A percentile compares a stretch with the other conserved stretches of the same genome.
Conservation (phyloP, 1,139 yeast genomes). For the Saccharomycopsis hybrid region DNA sequence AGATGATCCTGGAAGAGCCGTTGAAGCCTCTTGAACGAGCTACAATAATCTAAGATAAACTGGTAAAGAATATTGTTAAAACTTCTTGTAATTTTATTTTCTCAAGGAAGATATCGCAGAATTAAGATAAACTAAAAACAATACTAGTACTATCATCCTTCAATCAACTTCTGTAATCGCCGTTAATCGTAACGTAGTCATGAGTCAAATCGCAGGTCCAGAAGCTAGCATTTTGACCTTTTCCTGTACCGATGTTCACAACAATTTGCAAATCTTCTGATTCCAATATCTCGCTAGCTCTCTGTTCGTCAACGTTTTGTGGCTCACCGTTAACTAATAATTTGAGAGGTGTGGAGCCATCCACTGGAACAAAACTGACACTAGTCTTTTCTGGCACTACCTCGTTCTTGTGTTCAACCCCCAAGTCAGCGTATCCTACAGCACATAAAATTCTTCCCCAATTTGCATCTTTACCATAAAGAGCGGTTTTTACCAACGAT, state of each 20-base stretch:
- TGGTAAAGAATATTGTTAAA: too few relatives aligned
- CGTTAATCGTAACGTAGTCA: constrained; percentile 90
- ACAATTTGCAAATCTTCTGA: constrained; percentile 69
- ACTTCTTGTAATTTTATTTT: too few relatives aligned
- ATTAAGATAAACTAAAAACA: too few relatives aligned
- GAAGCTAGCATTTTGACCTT: constrained; percentile 57
- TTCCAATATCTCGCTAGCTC: constrained; percentile 76
- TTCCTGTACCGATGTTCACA: constrained; percentile 74
- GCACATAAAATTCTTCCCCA: constrained; percentile 99
- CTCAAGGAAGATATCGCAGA: too few relatives aligned
- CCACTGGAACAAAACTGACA: constrained; percentile 81
- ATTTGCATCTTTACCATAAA: constrained; percentile 95
- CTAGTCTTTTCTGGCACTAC: constrained; percentile 52
- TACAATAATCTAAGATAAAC: too few relatives aligned
- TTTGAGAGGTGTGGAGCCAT: constrained; percentile 58
- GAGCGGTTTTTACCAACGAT: constrained; percentile 85
- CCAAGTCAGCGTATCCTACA: constrained; percentile 70
- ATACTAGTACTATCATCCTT: too few relatives aligned
- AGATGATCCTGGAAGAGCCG: too few relatives aligned
- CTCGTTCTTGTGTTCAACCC: constrained; percentile 46
- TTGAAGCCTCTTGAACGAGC: too few relatives aligned
- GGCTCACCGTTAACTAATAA: constrained; percentile 89
- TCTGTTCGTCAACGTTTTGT: constrained; percentile 74
- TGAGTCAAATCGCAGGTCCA: constrained; percentile 97
- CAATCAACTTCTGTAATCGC: constrained; percentile 76